Percentiles rank a stretch among this genome's conserved stretches.
These are phyloP conservation scores for Lasiosphaeriaceae sp. DNA, from an alignment of 495 filamentous ascomycete genomes.

Conservation along the genomic window DNA sequence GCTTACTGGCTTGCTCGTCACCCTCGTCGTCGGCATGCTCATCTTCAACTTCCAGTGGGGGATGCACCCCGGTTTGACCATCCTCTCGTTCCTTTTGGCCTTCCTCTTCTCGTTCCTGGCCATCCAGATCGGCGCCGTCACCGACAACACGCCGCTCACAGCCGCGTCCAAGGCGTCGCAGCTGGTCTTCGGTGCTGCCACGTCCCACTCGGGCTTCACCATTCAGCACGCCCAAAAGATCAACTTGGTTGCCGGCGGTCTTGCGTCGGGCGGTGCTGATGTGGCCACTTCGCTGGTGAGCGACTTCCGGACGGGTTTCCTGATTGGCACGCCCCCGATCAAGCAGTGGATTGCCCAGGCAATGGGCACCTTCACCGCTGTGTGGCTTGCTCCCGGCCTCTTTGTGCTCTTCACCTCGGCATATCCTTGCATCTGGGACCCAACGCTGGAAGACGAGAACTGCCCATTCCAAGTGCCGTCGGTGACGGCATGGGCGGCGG, in stretches of 20 bases:
- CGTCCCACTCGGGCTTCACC: constrained; percentile 43
- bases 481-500: constrained; percentile 63
- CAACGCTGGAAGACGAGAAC: constrained; percentile 20
- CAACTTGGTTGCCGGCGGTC: constrained; percentile 60
- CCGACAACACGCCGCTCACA: constrained; percentile 61
- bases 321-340: constrained; percentile 57
- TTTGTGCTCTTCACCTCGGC: constrained; percentile 62
- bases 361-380: constrained; percentile 55
- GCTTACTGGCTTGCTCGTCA: constrained; percentile 47
- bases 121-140: constrained; percentile 60
- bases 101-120: constrained; percentile 68
- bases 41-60: constrained; percentile 59
- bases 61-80: constrained; percentile 56
- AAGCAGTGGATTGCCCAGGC: constrained; percentile 63
- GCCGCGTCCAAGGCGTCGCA: constrained; percentile 65
- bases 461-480: constrained; percentile 58
- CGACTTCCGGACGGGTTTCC: constrained; percentile 62
- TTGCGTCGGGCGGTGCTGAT: constrained; percentile 56
- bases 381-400: constrained; percentile 60
- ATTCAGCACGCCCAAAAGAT: constrained; percentile 51
- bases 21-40: constrained; percentile 52
- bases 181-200: constrained; percentile 61
- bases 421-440: constrained; percentile 60
- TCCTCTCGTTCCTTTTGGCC: constrained; percentile 58
- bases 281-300: constrained; percentile 51